Evolutionary conservation across 768 basidiomycete genomes (phyloP).

Genomic region (Termitomyces sp.): DNA sequence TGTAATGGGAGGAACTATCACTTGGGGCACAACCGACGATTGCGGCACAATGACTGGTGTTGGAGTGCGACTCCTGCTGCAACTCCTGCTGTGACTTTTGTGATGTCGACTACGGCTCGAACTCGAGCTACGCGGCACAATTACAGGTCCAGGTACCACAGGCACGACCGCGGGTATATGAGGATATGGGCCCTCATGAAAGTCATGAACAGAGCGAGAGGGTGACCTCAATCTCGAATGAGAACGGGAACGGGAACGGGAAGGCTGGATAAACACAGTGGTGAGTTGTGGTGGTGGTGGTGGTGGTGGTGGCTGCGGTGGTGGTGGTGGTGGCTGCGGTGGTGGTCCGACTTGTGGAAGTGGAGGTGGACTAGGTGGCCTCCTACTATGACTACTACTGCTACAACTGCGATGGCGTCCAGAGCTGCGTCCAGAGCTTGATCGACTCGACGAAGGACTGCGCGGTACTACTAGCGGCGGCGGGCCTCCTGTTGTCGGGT

Average conservation of each 20-base stretch:
- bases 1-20: not conserved
- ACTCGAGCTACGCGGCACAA: not conserved
- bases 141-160: not conserved
- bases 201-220: not conserved
- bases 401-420: not conserved
- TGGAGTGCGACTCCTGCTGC: not conserved
- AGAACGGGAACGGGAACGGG: slow-evolving; percentile 2
- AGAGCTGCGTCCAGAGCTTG: slow-evolving; percentile 1
- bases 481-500: not conserved
- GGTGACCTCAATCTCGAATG: not conserved
- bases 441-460: not conserved
- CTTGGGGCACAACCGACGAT: not conserved
- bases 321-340: no score
- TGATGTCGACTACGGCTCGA: not conserved
- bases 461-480: not conserved
- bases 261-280: slow-evolving; percentile 1
- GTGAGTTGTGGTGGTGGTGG: not conserved
- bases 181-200: not conserved
- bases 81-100: not conserved
- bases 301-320: not conserved
- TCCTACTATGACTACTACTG: not conserved
- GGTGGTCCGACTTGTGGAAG: not conserved
- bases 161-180: not conserved
- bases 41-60: not conserved
- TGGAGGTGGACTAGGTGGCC: not conserved